Base-by-base conservation (phyloP, 345 rosid species). In the Camelina laxa region DNA sequence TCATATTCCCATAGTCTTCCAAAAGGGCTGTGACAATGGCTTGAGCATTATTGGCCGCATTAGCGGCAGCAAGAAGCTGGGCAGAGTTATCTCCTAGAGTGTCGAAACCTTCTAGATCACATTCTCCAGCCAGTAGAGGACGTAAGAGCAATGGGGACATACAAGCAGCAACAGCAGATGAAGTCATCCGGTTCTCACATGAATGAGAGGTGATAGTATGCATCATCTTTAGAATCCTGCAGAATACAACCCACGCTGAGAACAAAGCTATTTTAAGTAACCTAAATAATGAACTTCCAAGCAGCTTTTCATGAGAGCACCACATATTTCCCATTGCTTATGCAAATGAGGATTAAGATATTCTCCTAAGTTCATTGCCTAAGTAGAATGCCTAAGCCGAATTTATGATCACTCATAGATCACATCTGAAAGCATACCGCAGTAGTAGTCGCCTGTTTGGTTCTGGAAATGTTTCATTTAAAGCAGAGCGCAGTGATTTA, bases 111-210 rank as follows among this genome's bases (percentile, higher is more conserved):
- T 92, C 98, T 74, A 87, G 80, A 84, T 92, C 99, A 75, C 98
- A 95, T 88, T 92, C 97, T 82, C 97, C 98, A 22, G 96, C 99
- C 78, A 95, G 79, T 51, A 95, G 72, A 79, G 99, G 98, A 49
- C 96, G 98, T 79, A 95, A 73, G 27, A 95, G 91, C 83, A 95
- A 86, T 55, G 99, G 98, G 49, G 99, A 96, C 99, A 92, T 95
- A 89, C 99, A 95, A 70, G 99, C 97, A 76, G 98, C 98, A 66
- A 95, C 98, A 54, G 99, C 99, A 71, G 99, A 92, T 77, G 97
- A 77, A 76, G 84, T 87, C 98, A 92, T 95, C 76, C 99, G 82
- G 80, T 95, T 95, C 76, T 92, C 97, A 73, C 74, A 77, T 73
- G 96, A 80, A 84, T 89, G 86, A 75, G 91, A 87, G 30, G 98